Base-by-base conservation (phyloP, 441 rosid genomes). In the Populus tomentosa region DNA sequence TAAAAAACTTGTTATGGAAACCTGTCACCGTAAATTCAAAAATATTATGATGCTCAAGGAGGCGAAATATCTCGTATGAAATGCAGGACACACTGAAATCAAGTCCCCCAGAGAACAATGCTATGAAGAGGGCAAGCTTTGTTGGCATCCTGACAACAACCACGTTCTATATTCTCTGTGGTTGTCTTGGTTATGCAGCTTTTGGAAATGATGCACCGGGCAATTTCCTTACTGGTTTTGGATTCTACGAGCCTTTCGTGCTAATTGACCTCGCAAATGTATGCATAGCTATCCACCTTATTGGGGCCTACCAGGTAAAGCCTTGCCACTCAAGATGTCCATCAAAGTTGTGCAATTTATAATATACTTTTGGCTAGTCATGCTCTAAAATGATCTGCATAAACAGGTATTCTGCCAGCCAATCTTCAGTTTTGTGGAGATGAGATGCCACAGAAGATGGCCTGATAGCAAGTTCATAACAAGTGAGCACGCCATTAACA, bases 211-310 rank as follows among this genome's bases (percentile, higher is more conserved):
- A 81, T 10, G 95, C 97, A 0, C 97, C 97, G 0, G 97, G 97
- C 74, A 93, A 94, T 82, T 91, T 93, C 82, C 90, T 94, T 50
- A 92, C 97, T 0, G 97, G 95, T 4, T 94, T 92, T 26, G 97
- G 98, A 33, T 94, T 93, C 83, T 91, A 87, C 56, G 97, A 94
- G 35, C 98, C 98, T 7, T 92, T 86, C 62, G 89, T 94, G 98
- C 80, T 94, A 16, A 81, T 94, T 2, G 98, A 94, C 83, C 40
- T 94, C 0, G 98, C 97, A 36, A 94, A 93, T 75, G 79, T 87
- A 38, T 93, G 93, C 89, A 92, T 94, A 1, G 97, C 89, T 0
- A 10, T 91, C 78, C 98, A 94, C 81, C 93, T 94, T n/a, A 67
- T 93, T 2, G 91, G 97, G 4, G 97, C 97, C 32, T 94, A 94